Evolutionary conservation across 23 red algal species (phyloP).

Genomic region (Agarophyton chilense): DNA sequence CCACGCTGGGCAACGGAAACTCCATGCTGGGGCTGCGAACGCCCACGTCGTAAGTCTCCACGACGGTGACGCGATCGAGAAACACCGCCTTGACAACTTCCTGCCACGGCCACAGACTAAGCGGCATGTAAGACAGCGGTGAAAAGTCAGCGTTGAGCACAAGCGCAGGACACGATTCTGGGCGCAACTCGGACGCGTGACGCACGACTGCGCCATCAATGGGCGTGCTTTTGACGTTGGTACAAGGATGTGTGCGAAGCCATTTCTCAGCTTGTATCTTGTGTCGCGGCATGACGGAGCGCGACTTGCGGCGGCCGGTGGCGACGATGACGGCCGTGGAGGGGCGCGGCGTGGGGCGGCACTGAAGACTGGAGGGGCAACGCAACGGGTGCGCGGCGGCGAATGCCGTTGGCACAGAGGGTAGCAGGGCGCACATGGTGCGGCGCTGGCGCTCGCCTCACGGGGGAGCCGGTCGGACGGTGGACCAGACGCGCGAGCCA

Average conservation of each 20-base stretch:
- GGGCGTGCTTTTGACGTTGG: neutral
- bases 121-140: constrained; percentile 87
- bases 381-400: constrained; percentile 9
- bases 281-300: neutral
- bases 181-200: constrained; percentile 42
- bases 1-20: constrained; percentile 84
- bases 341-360: neutral
- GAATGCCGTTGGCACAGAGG: neutral
- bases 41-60: constrained; percentile 79
- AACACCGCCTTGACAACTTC: constrained; percentile 95
- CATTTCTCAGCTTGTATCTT: neutral
- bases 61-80: constrained; percentile 78
- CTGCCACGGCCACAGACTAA: constrained; percentile 94
- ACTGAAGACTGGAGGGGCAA: neutral
- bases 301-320: constrained; percentile 9
- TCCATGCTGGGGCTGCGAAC: constrained; percentile 77
- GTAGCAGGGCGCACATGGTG: neutral
- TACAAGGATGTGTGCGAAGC: neutral
- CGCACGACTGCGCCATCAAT: neutral
- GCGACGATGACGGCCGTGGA: neutral
- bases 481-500: no score
- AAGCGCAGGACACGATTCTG: constrained; percentile 80
- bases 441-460: no score
- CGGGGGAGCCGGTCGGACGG: no score
- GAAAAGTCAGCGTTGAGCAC: constrained; percentile 95